Conservation (phyloP, 2,329 filamentous ascomycete genomes). For the Nigrograna mackinnonii region DNA sequence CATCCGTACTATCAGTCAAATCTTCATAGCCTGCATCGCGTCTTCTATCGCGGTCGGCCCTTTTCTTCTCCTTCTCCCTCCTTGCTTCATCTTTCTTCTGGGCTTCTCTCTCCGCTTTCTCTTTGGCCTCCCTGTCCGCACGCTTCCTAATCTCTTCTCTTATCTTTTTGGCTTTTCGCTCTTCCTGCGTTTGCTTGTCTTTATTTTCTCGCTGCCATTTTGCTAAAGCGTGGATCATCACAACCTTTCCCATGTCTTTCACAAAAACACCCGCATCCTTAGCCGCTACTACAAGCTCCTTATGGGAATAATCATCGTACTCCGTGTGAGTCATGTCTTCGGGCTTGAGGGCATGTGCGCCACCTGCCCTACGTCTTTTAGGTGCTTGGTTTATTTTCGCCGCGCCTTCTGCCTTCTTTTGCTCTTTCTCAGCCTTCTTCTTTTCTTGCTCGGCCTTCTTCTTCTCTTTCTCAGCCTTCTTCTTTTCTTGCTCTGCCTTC, state of each 20-base stretch:
- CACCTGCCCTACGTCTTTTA: constrained; percentile 23
- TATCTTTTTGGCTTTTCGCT: constrained; percentile 14
- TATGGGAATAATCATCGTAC: constrained; percentile 28
- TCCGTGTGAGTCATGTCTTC: constrained; percentile 28
- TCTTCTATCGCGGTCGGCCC: background rate
- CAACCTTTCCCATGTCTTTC: constrained; percentile 34
- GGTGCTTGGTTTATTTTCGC: constrained; percentile 3
- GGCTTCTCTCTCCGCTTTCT: constrained; percentile 8
- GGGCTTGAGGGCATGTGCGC: constrained; percentile 32
- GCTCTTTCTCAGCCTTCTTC: background rate
- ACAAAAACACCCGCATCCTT: constrained; percentile 22
- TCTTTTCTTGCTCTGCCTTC: background rate
- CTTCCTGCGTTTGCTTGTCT: constrained; percentile 2
- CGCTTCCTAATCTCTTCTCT: constrained; percentile 4
- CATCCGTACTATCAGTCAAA: constrained; percentile 1
- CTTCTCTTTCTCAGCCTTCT: background rate
- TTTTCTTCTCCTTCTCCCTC: constrained; percentile 15
- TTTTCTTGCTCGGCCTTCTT: background rate
- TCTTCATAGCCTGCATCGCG: background rate
- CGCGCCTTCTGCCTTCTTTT: background rate
- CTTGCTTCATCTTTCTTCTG: constrained; percentile 7
- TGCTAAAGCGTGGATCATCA: constrained; percentile 26
- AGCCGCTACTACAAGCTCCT: constrained; percentile 20
- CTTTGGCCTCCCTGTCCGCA: constrained; percentile 7
- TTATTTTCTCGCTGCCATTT: constrained; percentile 15